These are phyloP conservation scores for Fusarium ambrosium DNA, from an alignment of 2,329 filamentous ascomycete genomes.

Conservation along the genomic window DNA sequence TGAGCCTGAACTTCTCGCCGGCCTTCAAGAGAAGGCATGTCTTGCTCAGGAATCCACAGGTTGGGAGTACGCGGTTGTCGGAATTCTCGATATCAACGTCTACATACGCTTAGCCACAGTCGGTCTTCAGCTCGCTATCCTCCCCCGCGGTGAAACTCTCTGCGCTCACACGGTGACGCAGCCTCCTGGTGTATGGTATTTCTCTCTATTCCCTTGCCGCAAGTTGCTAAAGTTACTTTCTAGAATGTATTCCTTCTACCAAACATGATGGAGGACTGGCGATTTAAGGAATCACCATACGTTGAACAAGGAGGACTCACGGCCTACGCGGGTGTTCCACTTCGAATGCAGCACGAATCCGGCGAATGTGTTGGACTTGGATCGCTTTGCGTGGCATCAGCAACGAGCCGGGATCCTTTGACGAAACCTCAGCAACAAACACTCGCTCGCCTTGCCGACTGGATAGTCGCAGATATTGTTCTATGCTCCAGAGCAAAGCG, in stretches of 20 bases:
- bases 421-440: slow-evolving; percentile 46
- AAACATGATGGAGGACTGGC: slow-evolving; percentile 59
- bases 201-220: no score
- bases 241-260: slow-evolving; percentile 57
- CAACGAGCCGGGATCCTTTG: slow-evolving; percentile 50
- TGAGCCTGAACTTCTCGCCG: slow-evolving; percentile 56
- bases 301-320: slow-evolving; percentile 56
- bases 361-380: slow-evolving; percentile 57
- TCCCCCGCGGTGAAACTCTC: slow-evolving; percentile 60
- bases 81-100: slow-evolving; percentile 58
- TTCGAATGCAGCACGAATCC: slow-evolving; percentile 55
- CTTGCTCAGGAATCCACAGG: slow-evolving; percentile 57
- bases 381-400: slow-evolving; percentile 59
- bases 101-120: slow-evolving; percentile 59
- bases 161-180: slow-evolving; percentile 60
- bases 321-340: slow-evolving; percentile 57
- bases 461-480: slow-evolving; percentile 57
- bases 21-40: slow-evolving; percentile 58
- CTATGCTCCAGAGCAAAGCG: slow-evolving; percentile 54
- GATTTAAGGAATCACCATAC: slow-evolving; percentile 57
- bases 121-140: slow-evolving; percentile 56
- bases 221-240: neutral
- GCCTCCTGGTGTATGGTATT: slow-evolving; percentile 44
- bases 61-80: slow-evolving; percentile 62
- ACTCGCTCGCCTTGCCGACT: slow-evolving; percentile 47